Percentiles rank a stretch among this genome's conserved stretches.
Evolutionary conservation across 164 flowering plant genomes (phyloP).

Genomic region (Magnolia sinica): DNA sequence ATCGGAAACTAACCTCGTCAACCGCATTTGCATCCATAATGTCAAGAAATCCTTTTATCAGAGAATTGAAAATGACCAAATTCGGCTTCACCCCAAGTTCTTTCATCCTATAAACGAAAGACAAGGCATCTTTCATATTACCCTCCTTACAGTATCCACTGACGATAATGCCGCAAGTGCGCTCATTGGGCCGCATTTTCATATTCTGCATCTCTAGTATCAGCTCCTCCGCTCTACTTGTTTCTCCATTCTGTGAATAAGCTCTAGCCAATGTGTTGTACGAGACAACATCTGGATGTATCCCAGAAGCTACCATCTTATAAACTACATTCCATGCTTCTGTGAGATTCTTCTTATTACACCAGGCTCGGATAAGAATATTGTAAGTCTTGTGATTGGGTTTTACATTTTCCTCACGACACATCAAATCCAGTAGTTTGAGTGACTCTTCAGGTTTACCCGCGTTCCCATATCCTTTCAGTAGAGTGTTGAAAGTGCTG

Average conservation of each 20-base stretch:
- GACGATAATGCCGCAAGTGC: constrained; percentile 74
- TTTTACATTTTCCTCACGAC: constrained; percentile 43
- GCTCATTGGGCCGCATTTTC: constrained; percentile 62
- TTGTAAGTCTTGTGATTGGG: constrained; percentile 84
- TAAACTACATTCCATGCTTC: constrained; percentile 79
- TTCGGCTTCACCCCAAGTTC: constrained; percentile 62
- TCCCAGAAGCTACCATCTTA: constrained; percentile 61
- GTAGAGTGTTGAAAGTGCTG: constrained; percentile 83
- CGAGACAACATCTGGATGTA: constrained; percentile 83
- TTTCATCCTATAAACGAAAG: constrained; percentile 58
- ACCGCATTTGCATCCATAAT: constrained; percentile 46
- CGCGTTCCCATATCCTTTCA: constrained; percentile 73
- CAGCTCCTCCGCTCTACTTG: constrained; percentile 56
- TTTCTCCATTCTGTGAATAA: constrained; percentile 67
- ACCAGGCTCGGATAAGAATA: constrained; percentile 76
- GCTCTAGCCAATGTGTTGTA: constrained; percentile 80
- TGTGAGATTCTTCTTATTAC: constrained; percentile 51
- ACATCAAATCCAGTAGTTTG: constrained; percentile 63
- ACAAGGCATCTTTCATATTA: constrained; percentile 38
- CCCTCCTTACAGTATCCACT: constrained; percentile 61
- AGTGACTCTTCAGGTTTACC: constrained; percentile 77
- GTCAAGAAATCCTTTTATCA: constrained; percentile 77
- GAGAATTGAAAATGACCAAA: constrained; percentile 73
- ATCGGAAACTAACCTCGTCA: constrained; percentile 44
- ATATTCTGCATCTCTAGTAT: constrained; percentile 57